A percentile compares a stretch with the other conserved stretches of the same genome.
phyloP scores from a whole-genome alignment of 192 early-diverging fungal species.

The Linderina pennispora region DNA sequence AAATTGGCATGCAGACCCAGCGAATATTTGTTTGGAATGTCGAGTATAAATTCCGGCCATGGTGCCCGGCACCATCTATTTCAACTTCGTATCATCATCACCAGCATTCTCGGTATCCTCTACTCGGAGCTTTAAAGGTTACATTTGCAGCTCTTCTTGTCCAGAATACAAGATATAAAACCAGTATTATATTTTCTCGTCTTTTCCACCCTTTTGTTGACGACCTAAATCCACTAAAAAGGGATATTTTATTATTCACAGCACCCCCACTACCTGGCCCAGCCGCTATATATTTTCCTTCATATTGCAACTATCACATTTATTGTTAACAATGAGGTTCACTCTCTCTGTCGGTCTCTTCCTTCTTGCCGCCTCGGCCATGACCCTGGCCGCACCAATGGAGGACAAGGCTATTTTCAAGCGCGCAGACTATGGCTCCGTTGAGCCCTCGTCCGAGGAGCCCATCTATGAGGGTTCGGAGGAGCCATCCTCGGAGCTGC shows the following conservation, averaged over 20 bases:
- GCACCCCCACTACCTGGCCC: neutral
- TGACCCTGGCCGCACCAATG: constrained; percentile 20
- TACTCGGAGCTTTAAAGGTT: no score
- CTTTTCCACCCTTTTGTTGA: neutral
- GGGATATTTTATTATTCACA: neutral
- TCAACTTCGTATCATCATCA: no score
- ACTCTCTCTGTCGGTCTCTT: constrained; percentile 31
- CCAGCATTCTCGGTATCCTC: no score
- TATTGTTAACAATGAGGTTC: constrained; percentile 22
- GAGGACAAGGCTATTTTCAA: constrained; percentile 19
- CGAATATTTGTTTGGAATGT: no score
- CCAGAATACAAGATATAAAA: neutral
- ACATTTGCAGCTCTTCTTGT: neutral
- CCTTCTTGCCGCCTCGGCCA: constrained; percentile 28
- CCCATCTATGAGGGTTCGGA: neutral
- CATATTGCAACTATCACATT: neutral
- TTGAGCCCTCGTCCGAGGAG: no score
- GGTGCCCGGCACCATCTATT: no score
- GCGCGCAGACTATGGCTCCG: no score
- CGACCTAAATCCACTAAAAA: neutral
- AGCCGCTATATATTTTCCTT: neutral
- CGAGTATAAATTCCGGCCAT: no score
- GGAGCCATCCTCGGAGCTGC: constrained; percentile 1
- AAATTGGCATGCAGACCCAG: no score
- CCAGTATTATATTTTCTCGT: neutral